Evolutionary conservation across 192 early-diverging fungal species (phyloP).

Genomic region (Coemansia sp.): DNA sequence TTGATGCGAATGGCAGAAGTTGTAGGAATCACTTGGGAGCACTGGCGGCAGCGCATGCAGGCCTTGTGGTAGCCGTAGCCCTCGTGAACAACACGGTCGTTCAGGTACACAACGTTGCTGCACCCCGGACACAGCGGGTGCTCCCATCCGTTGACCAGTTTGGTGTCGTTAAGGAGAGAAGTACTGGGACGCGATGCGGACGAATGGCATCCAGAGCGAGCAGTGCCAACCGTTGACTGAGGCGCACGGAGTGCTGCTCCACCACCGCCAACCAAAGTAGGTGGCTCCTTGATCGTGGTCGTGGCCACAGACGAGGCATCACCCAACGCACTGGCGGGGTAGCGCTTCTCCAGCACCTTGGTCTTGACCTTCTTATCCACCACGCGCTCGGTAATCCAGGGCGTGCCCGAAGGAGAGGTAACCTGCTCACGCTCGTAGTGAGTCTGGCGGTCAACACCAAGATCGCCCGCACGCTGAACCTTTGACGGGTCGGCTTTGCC

Average conservation of each 20-base stretch:
- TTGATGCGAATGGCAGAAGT: conserved; percentile 45
- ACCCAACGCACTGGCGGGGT: conserved; percentile 18
- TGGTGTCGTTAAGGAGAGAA: conserved; percentile 44
- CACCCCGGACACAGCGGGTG: conserved; percentile 52
- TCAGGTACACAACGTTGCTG: conserved; percentile 39
- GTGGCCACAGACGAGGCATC: background rate
- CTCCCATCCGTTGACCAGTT: conserved; percentile 48
- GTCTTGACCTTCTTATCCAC: conserved; percentile 51
- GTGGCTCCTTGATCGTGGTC: background rate
- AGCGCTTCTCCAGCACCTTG: conserved; percentile 51
- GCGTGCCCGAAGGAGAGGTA: conserved; percentile 47
- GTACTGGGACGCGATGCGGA: conserved; percentile 46
- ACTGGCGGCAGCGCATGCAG: conserved; percentile 52
- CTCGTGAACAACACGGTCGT: conserved; percentile 50
- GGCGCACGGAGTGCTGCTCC: conserved; percentile 2
- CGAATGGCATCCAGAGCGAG: conserved; percentile 18
- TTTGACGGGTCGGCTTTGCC: conserved; percentile 29
- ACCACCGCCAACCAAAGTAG: conserved; percentile 43
- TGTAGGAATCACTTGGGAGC: conserved; percentile 37
- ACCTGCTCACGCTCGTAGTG: conserved; percentile 50
- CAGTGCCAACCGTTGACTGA: conserved; percentile 9
- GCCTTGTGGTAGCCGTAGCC: conserved; percentile 53
- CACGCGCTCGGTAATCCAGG: conserved; percentile 50
- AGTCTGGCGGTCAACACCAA: conserved; percentile 46
- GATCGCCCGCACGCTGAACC: conserved; percentile 39